A percentile compares a stretch with the other conserved stretches of the same genome.
These are phyloP conservation scores for Fusarium ambrosium DNA, from an alignment of 2,329 filamentous ascomycete species.

Conservation along the genomic window DNA sequence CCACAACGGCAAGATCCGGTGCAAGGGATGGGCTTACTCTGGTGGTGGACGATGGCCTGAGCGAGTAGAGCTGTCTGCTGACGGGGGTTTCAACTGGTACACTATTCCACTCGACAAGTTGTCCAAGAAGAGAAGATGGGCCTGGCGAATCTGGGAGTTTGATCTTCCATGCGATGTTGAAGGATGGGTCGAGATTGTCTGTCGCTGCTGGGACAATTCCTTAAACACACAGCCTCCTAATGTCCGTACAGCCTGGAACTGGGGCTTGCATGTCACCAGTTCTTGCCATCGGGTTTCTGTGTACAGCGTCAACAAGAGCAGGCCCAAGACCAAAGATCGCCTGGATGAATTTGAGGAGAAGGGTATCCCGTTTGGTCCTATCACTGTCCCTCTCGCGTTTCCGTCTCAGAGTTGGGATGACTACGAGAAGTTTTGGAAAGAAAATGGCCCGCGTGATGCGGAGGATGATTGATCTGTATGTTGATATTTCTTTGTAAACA, in stretches of 20 bases:
- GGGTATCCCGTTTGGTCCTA: constrained; percentile 62
- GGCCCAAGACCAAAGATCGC: constrained; percentile 61
- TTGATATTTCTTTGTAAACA: neutral
- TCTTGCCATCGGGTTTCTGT: constrained; percentile 72
- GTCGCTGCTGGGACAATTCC: constrained; percentile 72
- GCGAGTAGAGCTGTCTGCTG: constrained; percentile 72
- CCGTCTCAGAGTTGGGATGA: constrained; percentile 64
- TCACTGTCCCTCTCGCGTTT: constrained; percentile 67
- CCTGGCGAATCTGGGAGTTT: constrained; percentile 75
- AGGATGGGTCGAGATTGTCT: constrained; percentile 71
- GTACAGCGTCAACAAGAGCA: constrained; percentile 72
- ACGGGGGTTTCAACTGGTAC: constrained; percentile 76
- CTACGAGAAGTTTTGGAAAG: constrained; percentile 54
- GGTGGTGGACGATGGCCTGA: constrained; percentile 72
- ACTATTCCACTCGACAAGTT: constrained; percentile 71
- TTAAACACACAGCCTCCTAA: constrained; percentile 71
- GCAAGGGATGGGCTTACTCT: constrained; percentile 71
- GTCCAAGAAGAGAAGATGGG: constrained; percentile 71
- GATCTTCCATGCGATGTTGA: constrained; percentile 73
- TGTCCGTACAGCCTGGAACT: constrained; percentile 72
- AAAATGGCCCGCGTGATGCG: constrained; percentile 48
- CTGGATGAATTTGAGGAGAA: constrained; percentile 65
- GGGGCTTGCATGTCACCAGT: constrained; percentile 75
- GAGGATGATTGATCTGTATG: constrained; percentile 23
- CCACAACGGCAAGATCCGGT: constrained; percentile 69